Base-by-base conservation (phyloP, 495 filamentous ascomycete genomes). In the Talaromyces trachyspermus region DNA sequence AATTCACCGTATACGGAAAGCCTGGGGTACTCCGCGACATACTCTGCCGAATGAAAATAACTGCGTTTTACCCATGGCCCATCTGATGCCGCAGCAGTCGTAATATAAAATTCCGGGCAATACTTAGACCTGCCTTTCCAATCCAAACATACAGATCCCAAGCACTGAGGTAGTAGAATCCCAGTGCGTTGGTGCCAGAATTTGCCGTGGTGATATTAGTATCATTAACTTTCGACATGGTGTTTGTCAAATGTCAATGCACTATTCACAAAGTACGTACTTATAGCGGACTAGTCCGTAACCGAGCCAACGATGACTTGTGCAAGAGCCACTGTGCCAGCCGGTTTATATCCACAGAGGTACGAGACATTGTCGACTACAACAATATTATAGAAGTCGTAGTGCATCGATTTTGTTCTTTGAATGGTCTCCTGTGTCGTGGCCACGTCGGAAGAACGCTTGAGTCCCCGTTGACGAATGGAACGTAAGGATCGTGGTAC, bases 131-230 rank as follows among this genome's bases (percentile, higher is more conserved):
- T 1, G 55, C 43, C 53, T 57, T 52, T 5, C 63, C 63, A 27
- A 66, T 61, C 57, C 59, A 66, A 33, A 66, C 52, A 49, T 53
- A 66, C 8, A 56, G 51, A 14, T 55, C 22, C 54, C 54, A 60
- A 24, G 43, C 30, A 1, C 29, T 25, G 15, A 50, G 58, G 26
- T 59, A 63, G 51, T 64, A 66, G 42, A 50, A 64, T 23, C 61
- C 63, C 42, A 64, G 63, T 8, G 59, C 59, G 30, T 54, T 57
- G 1, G 61, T 54, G 18, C 54, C 48, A 18, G 43, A 57, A 46
- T 62, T 61, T 14, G 47, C 27, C 20, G 64, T 56, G 6, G 36
- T 46, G 6, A 55, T 43, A 10, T 29, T 41, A 10, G 18, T 35
- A 30, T 62, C 53, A 14, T 49, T 36, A 9, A 60, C 30, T 10